Evolutionary conservation across 495 filamentous ascomycete genomes (phyloP), one percentile per base, ranked within the genome.

Genomic region (Penicillium cinerascens): DNA sequence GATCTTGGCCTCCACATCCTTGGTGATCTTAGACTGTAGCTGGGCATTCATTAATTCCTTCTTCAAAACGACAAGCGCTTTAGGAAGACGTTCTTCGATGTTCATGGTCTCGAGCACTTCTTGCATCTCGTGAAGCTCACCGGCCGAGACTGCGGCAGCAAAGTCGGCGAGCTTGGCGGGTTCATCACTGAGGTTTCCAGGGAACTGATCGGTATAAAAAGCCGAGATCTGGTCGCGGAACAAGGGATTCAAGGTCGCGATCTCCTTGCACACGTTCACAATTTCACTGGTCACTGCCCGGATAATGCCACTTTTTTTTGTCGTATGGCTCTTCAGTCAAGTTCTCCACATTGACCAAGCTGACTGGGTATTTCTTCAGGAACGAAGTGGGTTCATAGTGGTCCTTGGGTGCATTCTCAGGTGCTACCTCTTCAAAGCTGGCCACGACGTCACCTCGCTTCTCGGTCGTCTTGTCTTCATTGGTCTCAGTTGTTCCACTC

Each of bases 1-100:
- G 51, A 99, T 99, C 73, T 96, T 96, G 54, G 80, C 87, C 68
- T 99, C 95, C 20, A 99, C 93, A 64, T 99, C 93, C 72, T 96
- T 97, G 39, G 89, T 90, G 41, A 99, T 99, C 77, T 97, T 97
- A 25, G 87, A 90, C 61, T 96, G 92, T 4, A 99, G 80, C 65
- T 99, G 89, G 4, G 93, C 93, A 52, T 97, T 99, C 85, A 96
- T 95, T 38, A 95, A 79, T 69, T 99, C 95, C 62, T 97, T 97
- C 74, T 97, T 99, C 45, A 99, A 73, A 4, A 97, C 90, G 26
- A 90, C 78, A 11, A 99, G 73, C 2, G 91, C 89, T 67, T 96
- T 97, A 59, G 86, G 85, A 67, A 97, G 77, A 62, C 95, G 82
- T 50, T 95, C 86, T 62, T 96, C 91, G 23, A 97, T 84, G 61